Evolutionary conservation across 2,329 filamentous ascomycete genomes (phyloP).

Genomic region (Trichoderma lentiforme): DNA sequence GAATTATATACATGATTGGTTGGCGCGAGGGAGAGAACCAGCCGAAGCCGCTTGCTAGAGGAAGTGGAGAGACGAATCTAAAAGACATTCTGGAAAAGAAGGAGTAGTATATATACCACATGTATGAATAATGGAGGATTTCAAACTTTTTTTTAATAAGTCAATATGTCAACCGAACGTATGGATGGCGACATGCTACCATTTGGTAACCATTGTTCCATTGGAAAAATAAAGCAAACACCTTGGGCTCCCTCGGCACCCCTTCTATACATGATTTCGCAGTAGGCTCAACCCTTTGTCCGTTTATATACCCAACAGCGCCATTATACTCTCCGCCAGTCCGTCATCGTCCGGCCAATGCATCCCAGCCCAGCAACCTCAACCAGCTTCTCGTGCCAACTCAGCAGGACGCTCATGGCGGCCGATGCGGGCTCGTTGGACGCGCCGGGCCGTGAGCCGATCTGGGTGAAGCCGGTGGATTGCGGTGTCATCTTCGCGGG

Average conservation of each 20-base stretch:
- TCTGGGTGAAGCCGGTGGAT: slow-evolving; percentile 77
- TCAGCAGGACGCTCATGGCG: slow-evolving; percentile 93
- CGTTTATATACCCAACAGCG: background rate
- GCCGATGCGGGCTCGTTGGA: slow-evolving; percentile 69
- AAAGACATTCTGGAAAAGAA: slow-evolving; percentile 69
- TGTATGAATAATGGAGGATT: background rate
- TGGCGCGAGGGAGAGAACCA: slow-evolving; percentile 87
- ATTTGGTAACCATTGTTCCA: background rate
- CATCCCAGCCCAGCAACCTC: slow-evolving; percentile 88
- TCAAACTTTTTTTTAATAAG: background rate
- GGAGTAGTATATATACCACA: slow-evolving; percentile 25
- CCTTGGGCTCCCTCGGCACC: background rate
- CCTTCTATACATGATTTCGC: background rate
- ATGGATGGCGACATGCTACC: background rate
- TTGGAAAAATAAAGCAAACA: slow-evolving; percentile 7
- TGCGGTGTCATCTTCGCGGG: slow-evolving; percentile 61
- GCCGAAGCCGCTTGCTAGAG: slow-evolving; percentile 73
- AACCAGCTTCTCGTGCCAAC: slow-evolving; percentile 98
- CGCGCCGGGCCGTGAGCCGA: slow-evolving; percentile 52
- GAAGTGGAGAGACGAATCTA: slow-evolving; percentile 81
- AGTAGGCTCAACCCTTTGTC: background rate
- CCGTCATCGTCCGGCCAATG: slow-evolving; percentile 93
- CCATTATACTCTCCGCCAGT: slow-evolving; percentile 72
- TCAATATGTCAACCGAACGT: background rate
- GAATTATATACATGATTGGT: slow-evolving; percentile 97